Evolutionary conservation across 768 basidiomycete genomes (phyloP), one percentile per base, ranked within the genome.

Genomic region (Calvatia gigantea): DNA sequence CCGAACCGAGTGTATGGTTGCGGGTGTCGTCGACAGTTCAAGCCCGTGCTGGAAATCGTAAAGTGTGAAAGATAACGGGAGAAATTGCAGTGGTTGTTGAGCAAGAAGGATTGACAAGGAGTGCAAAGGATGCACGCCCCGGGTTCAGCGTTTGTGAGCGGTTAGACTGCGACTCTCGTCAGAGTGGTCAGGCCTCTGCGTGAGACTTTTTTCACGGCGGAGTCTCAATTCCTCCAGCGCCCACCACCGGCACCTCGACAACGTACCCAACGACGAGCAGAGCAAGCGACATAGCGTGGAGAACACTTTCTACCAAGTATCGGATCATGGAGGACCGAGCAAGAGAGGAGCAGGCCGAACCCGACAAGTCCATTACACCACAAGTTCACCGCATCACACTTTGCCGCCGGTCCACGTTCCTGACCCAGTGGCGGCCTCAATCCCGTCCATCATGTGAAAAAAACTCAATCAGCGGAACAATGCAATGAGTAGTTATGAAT

Each of bases 201-300:
- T 57, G 56, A 19, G 58, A 54, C 49, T 58, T 60, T 57, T n/a
- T 58, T 42, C 17, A 2, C 43, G 50, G 58, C 64, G 64, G 64
- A 65, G 64, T 65, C 61, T 62, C 46, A 65, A 65, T 58, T 61
- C 15, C 15, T 5, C 46, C 31, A 33, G 46, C 19, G 29, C 46
- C 49, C 47, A 52, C 54, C 49, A 56, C 43, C 37, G 35, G 21
- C 23, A 29, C 32, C 27, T 51, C 42, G 21, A 25, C 51, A 11
- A 27, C 43, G 47, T 31, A 32, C 45, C 42, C 21, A 19, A 37
- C 32, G 25, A 12, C 37, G 54, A 15, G 45, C 27, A 27, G 33
- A n/a, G 54, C 15, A 19, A 9, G 46, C 29, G 15, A 42, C 35
- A 14, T n/a, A 37, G 12, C 2, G 35, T n/a, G 1, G 14, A n/a